Evolutionary conservation across 805 yeast species (phyloP).

Genomic region (Lipomyces spencermartinsiae): DNA sequence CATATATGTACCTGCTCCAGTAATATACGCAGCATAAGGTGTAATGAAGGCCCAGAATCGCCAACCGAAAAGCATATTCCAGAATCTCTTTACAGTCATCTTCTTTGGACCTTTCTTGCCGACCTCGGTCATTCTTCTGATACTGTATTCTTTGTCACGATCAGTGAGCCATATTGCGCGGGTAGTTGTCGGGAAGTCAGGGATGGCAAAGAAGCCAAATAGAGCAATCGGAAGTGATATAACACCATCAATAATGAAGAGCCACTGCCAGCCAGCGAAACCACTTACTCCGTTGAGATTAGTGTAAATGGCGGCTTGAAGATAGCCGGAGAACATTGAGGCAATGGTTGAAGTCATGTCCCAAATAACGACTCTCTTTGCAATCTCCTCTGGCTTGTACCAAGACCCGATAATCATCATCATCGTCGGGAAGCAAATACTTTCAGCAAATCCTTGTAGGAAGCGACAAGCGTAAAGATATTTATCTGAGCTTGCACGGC

Average conservation of each 20-base stretch:
- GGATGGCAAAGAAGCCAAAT: constrained; percentile 43
- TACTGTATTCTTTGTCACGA: constrained; percentile 8
- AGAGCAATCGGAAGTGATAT: constrained; percentile 50
- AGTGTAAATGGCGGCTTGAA: constrained; percentile 54
- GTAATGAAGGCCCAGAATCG: constrained; percentile 34
- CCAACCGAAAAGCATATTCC: constrained; percentile 27
- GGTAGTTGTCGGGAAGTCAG: constrained; percentile 19
- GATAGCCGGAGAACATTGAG: constrained; percentile 53
- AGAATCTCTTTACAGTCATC: constrained; percentile 31
- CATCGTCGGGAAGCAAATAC: constrained; percentile 48
- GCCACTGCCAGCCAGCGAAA: constrained; percentile 65
- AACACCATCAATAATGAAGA: constrained; percentile 67
- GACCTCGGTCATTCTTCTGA: constrained; percentile 25
- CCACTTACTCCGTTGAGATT: constrained; percentile 54
- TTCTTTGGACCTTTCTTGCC: constrained; percentile 29
- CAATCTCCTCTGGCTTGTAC: constrained; percentile 54
- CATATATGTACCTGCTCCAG: constrained; percentile 34
- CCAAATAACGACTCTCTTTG: constrained; percentile 51
- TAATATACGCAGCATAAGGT: constrained; percentile 26
- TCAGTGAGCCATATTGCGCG: constrained; percentile 15
- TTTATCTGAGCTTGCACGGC: constrained; percentile 44
- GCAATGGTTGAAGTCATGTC: constrained; percentile 51
- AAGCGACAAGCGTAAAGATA: constrained; percentile 53
- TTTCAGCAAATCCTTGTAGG: constrained; percentile 50
- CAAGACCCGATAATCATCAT: constrained; percentile 50